A percentile compares a stretch with the other conserved stretches of the same genome.
phyloP scores from a whole-genome alignment of 495 filamentous ascomycete genomes.

The Hypoxylon trugodes region DNA sequence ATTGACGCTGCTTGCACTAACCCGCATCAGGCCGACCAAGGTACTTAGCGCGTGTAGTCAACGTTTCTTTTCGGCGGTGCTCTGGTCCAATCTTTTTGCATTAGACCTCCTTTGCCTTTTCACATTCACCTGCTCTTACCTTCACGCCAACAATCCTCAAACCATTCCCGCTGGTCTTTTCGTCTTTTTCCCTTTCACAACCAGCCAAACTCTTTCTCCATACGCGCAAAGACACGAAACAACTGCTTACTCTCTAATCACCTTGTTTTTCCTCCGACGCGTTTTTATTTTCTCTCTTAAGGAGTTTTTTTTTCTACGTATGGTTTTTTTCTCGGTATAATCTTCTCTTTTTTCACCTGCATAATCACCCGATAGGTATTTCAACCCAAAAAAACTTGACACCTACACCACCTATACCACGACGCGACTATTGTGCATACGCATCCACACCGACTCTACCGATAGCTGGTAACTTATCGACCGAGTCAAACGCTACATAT shows the following conservation, averaged over 20 bases:
- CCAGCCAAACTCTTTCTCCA: neutral
- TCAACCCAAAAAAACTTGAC: constrained; percentile 36
- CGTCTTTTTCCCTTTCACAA: too few relatives aligned
- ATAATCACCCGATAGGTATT: constrained; percentile 41
- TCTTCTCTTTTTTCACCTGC: constrained; percentile 18
- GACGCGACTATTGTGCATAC: constrained; percentile 21
- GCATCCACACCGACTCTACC: constrained; percentile 1
- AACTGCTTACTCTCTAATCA: neutral
- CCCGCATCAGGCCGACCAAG: constrained; percentile 17
- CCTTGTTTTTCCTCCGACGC: constrained; percentile 14
- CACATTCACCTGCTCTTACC: constrained; percentile 39
- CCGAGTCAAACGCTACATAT: neutral
- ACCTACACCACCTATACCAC: constrained; percentile 24
- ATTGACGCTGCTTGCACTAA: constrained; percentile 33
- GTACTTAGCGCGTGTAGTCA: constrained; percentile 34
- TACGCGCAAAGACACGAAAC: constrained; percentile 5
- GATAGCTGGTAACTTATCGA: neutral
- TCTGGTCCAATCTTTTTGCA: constrained; percentile 40
- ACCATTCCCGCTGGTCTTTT: constrained; percentile 24
- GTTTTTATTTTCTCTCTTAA: constrained; percentile 18
- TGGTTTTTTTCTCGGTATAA: constrained; percentile 23
- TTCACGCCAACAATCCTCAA: constrained; percentile 36
- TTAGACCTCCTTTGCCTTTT: constrained; percentile 44
- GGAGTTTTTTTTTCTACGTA: constrained; percentile 24
- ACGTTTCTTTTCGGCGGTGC: constrained; percentile 37